These are phyloP conservation scores for Pisolithus sp. DNA, from an alignment of 768 basidiomycete genomes.

Conservation along the genomic window DNA sequence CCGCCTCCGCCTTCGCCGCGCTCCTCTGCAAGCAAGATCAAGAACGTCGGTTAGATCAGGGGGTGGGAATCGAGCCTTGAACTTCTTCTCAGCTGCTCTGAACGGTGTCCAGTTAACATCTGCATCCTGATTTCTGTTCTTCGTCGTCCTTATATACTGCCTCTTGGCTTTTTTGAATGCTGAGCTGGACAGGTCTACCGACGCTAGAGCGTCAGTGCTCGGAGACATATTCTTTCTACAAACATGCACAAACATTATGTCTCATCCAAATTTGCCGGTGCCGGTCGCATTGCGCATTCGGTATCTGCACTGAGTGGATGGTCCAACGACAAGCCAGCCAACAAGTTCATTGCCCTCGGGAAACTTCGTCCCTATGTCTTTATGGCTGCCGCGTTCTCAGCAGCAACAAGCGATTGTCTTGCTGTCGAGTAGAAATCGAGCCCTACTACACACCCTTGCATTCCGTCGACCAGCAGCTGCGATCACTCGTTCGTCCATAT, in stretches of 20 bases:
- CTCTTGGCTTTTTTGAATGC: conserved; percentile 57
- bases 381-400: conserved; percentile 63
- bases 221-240: conserved; percentile 17
- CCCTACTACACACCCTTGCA: conserved; percentile 11
- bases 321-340: conserved; percentile 2
- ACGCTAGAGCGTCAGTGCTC: background rate
- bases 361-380: conserved; percentile 45
- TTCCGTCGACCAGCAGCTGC: conserved; percentile 7
- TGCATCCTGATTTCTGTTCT: conserved; percentile 38
- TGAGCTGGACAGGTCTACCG: conserved; percentile 34
- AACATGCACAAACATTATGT: conserved; percentile 22
- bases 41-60: conserved; percentile 65
- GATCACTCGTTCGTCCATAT: conserved; percentile 21
- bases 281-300: conserved; percentile 3
- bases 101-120: conserved; percentile 69
- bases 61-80: conserved; percentile 73
- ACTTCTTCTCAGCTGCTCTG: conserved; percentile 71
- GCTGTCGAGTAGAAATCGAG: conserved; percentile 28
- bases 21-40: conserved; percentile 47
- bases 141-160: conserved; percentile 55
- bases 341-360: background rate
- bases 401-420: conserved; percentile 34
- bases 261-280: conserved; percentile 4
- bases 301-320: conserved; percentile 2
- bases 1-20: conserved; percentile 7